Evolutionary conservation across 768 basidiomycete genomes (phyloP).

Genomic region (Xanthoconium stramineum): DNA sequence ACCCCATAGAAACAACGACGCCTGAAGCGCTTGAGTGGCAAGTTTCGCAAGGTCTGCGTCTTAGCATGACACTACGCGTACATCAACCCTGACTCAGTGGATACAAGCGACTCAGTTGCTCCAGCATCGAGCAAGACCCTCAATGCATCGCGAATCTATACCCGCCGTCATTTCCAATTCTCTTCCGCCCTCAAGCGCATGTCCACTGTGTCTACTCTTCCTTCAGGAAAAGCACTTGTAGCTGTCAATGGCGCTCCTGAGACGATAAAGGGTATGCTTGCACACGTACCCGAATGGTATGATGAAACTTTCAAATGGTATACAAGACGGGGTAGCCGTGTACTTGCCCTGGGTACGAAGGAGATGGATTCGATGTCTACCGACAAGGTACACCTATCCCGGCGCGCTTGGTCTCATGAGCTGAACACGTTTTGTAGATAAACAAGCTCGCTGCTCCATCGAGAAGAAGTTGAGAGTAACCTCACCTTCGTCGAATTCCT

Average conservation of each 20-base stretch:
- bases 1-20: constrained; percentile 99
- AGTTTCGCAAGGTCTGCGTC: constrained; percentile 60
- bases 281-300: constrained; percentile 68
- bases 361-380: constrained; percentile 66
- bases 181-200: constrained; percentile 97
- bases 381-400: constrained; percentile 57
- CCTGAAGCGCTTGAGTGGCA: constrained; percentile 90
- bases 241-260: constrained; percentile 98
- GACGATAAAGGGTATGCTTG: constrained; percentile 88
- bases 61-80: background rate
- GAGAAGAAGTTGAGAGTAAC: constrained; percentile 75
- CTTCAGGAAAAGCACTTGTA: constrained; percentile 58
- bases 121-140: constrained; percentile 50
- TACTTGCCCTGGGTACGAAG: constrained; percentile 88
- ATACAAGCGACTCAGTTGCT: constrained; percentile 60
- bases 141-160: constrained; percentile 59
- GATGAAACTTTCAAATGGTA: constrained; percentile 96
- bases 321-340: constrained; percentile 89
- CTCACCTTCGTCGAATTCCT: constrained; percentile 93
- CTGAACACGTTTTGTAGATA: constrained; percentile 48
- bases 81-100: background rate
- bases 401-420: background rate
- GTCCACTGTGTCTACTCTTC: constrained; percentile 79
- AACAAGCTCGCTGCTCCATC: constrained; percentile 79
- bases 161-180: constrained; percentile 95